Evolutionary conservation across 73 alveolate genomes (phyloP).

Genomic region (Stentor coeruleus): DNA sequence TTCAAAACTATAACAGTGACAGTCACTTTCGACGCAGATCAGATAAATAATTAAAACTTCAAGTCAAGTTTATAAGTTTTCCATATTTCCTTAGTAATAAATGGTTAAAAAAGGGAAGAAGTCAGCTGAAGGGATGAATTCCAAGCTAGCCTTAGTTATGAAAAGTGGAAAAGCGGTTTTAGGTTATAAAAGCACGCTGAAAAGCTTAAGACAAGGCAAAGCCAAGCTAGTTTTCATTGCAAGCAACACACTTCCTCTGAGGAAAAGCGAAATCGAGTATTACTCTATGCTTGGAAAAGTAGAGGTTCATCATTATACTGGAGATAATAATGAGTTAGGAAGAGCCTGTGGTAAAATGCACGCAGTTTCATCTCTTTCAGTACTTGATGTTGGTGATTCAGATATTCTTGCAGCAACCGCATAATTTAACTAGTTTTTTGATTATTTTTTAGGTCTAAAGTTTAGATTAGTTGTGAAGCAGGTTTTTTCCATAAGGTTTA

Average conservation of each 20-base stretch:
- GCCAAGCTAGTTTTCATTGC: conserved; percentile 80
- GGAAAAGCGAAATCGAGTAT: conserved; percentile 90
- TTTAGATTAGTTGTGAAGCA: no score
- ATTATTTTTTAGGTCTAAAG: no score
- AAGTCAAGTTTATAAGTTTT: no score
- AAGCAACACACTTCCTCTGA: conserved; percentile 90
- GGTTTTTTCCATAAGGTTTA: no score
- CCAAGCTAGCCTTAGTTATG: conserved; percentile 84
- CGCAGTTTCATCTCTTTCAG: conserved; percentile 83
- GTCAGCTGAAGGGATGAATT: conserved; percentile 68
- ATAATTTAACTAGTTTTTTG: no score
- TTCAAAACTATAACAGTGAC: background rate
- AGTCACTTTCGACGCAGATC: no score
- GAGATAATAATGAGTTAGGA: conserved; percentile 82
- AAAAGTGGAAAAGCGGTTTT: conserved; percentile 88
- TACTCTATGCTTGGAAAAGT: conserved; percentile 83
- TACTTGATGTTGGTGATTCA: conserved; percentile 88
- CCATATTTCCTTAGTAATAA: no score
- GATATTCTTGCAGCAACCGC: conserved; percentile 44
- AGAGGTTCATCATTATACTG: conserved; percentile 71
- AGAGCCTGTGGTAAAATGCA: conserved; percentile 93
- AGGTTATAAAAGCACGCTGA: conserved; percentile 89
- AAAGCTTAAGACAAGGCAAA: conserved; percentile 86
- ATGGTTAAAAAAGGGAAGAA: conserved; percentile 47
- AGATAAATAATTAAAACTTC: no score